These are phyloP conservation scores for Onygenales sp. DNA, from an alignment of 2,329 filamentous ascomycete genomes.

Conservation along the genomic window DNA sequence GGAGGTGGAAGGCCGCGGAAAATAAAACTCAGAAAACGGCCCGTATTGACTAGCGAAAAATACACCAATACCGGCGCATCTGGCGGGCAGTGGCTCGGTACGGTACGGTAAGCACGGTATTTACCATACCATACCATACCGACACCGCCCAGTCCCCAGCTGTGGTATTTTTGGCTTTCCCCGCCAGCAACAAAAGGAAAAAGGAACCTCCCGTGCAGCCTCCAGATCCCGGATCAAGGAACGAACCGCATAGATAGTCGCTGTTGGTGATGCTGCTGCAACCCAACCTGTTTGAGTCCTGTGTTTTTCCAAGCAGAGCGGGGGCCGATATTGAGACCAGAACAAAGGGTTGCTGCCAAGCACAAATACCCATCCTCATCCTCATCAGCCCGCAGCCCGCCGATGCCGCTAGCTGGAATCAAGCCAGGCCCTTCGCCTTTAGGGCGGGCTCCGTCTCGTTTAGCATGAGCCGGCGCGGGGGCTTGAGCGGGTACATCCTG, in stretches of 20 bases:
- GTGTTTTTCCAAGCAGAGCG: no score
- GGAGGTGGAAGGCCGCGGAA: background rate
- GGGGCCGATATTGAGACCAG: no score
- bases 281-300: no score
- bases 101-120: background rate
- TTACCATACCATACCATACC: background rate
- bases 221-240: background rate
- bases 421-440: no score
- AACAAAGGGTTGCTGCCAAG: no score
- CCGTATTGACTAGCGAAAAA: background rate
- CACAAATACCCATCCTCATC: no score
- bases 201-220: background rate
- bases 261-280: no score
- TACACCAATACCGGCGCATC: background rate
- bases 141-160: background rate
- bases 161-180: background rate
- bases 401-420: no score
- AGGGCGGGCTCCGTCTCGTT: no score
- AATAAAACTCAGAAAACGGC: background rate
- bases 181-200: background rate
- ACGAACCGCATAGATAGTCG: background rate
- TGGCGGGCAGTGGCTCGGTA: slow-evolving; percentile 6
- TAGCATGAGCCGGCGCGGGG: no score
- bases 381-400: no score
- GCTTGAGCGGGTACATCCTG: no score